Percentiles rank a stretch among this genome's conserved stretches.
Conservation (phyloP, 148 eudicot species). For the Chenopodium berlandieri region DNA sequence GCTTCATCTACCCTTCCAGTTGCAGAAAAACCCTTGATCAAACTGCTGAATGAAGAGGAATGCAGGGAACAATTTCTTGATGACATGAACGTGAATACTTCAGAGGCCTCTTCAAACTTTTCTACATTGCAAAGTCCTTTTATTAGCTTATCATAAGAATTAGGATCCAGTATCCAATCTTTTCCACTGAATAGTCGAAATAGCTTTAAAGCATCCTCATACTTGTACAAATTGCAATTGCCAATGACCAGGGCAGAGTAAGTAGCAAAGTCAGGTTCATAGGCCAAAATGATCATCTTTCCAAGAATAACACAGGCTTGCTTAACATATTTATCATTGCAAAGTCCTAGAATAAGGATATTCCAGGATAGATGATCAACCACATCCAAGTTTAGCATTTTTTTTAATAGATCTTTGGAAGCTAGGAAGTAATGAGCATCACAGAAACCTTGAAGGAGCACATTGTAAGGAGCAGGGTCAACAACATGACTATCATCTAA, state of each 20-base stretch:
- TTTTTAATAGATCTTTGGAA: slow-evolving; percentile 39
- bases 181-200: slow-evolving; percentile 33
- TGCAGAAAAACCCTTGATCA: slow-evolving; percentile 22
- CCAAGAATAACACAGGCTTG: slow-evolving; percentile 45
- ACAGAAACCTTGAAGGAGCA: slow-evolving; percentile 51
- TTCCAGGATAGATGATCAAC: slow-evolving; percentile 54
- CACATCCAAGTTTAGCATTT: slow-evolving; percentile 42
- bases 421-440: slow-evolving; percentile 25
- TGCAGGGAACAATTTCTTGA: slow-evolving; percentile 12
- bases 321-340: slow-evolving; percentile 28
- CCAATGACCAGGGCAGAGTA: slow-evolving; percentile 63
- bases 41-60: slow-evolving; percentile 13
- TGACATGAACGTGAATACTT: slow-evolving; percentile 26
- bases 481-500: slow-evolving; percentile 39
- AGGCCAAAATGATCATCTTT: slow-evolving; percentile 54
- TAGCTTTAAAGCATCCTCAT: slow-evolving; percentile 43
- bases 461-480: slow-evolving; percentile 47
- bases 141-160: slow-evolving; percentile 21
- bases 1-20: slow-evolving; percentile 19
- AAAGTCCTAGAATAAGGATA: slow-evolving; percentile 50
- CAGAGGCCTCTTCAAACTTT: slow-evolving; percentile 22
- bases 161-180: slow-evolving; percentile 21
- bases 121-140: slow-evolving; percentile 22
- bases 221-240: slow-evolving; percentile 42
- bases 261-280: slow-evolving; percentile 49